phyloP scores from a whole-genome alignment of 768 basidiomycete species.

The Tulasnella sp. region DNA sequence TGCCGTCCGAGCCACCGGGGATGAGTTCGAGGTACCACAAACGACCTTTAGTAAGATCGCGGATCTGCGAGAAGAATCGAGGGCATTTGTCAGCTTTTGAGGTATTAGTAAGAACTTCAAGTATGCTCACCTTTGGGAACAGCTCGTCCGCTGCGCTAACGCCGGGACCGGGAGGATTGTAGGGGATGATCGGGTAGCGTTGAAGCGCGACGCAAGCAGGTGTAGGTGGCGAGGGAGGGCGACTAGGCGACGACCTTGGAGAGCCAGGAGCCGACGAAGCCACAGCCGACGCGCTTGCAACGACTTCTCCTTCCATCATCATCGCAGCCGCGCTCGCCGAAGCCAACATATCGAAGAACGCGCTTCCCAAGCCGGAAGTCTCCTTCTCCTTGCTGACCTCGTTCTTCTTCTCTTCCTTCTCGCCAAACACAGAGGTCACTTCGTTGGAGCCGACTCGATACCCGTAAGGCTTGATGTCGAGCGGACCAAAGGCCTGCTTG shows the following conservation, averaged over 20 bases:
- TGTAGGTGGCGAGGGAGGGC: neutral
- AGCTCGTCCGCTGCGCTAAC: neutral
- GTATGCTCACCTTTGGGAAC: constrained; percentile 3
- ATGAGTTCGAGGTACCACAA: constrained; percentile 6
- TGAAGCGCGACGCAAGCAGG: neutral
- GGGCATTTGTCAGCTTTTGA: neutral
- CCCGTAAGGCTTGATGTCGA: constrained; percentile 10
- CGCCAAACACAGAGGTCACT: constrained; percentile 2
- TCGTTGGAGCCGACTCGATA: constrained; percentile 5
- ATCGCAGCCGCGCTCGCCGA: neutral
- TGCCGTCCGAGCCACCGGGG: constrained; percentile 4
- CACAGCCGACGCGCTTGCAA: neutral
- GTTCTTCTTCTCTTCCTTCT: neutral
- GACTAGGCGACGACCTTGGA: neutral
- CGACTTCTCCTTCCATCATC: neutral
- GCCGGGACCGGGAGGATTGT: constrained; percentile 1
- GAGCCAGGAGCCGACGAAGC: neutral
- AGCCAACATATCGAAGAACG: neutral
- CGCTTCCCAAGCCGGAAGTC: neutral
- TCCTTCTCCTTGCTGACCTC: neutral
- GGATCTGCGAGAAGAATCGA: neutral
- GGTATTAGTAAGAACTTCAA: neutral
- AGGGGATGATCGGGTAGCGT: constrained; percentile 11
- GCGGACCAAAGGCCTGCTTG: constrained; percentile 10
- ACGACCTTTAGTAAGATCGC: neutral